phyloP scores from a whole-genome alignment of 23 red algal genomes.

The Chondrus crispus region DNA sequence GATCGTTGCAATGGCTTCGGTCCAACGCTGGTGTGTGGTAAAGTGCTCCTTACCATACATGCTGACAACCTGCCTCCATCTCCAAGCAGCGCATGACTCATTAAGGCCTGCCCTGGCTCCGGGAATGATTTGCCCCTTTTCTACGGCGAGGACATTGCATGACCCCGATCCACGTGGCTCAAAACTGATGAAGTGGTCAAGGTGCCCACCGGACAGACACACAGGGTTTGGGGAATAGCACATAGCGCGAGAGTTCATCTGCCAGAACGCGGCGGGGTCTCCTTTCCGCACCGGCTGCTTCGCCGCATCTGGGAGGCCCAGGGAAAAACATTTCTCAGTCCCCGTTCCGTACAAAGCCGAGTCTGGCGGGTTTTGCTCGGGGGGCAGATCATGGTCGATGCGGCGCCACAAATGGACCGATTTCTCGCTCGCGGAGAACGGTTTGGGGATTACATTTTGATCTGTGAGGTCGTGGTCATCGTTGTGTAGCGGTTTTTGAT shows the following conservation, averaged over 20 bases:
- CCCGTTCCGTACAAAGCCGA: constrained; percentile 42
- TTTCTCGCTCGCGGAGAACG: not conserved
- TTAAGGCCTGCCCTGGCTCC: not conserved
- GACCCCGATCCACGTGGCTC: not conserved
- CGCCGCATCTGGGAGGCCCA: constrained; percentile 26
- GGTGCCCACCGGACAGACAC: constrained; percentile 36
- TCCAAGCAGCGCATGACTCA: constrained; percentile 36
- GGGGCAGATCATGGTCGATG: constrained; percentile 4
- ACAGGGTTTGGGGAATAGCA: constrained; percentile 29
- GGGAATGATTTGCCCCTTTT: not conserved
- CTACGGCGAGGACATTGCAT: constrained; percentile 49
- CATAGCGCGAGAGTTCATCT: constrained; percentile 63
- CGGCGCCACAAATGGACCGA: constrained; percentile 53
- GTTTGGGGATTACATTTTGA: too few species aligned
- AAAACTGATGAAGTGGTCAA: constrained; percentile 48
- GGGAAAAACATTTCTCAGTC: constrained; percentile 20
- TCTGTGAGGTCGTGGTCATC: too few species aligned
- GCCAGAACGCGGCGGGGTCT: constrained; percentile 53
- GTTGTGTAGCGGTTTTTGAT: too few species aligned
- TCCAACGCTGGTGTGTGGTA: not conserved
- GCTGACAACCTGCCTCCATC: constrained; percentile 14
- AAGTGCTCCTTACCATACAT: constrained; percentile 53
- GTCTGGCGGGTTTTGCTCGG: constrained; percentile 24
- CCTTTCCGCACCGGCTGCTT: not conserved
- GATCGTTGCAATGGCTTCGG: too few species aligned